A percentile compares a stretch with the other conserved stretches of the same genome.
phyloP scores from a whole-genome alignment of 106 monocot genomes.

The Acorus gramineus region DNA sequence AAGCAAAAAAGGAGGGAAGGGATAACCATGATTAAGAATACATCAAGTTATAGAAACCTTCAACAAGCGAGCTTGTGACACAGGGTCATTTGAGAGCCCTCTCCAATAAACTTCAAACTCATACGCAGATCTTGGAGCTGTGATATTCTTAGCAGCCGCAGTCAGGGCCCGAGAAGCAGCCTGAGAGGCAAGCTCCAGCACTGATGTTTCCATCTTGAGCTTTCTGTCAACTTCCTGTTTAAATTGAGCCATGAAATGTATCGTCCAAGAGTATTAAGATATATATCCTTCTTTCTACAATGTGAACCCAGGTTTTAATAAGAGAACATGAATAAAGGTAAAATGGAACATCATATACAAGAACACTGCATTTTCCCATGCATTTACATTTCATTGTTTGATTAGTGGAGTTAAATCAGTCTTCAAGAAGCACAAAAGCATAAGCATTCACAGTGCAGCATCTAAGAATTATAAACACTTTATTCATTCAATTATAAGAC shows the following conservation, averaged over 20 bases:
- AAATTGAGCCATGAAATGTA: background rate
- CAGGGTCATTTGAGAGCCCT: conserved; percentile 53
- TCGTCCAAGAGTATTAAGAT: background rate
- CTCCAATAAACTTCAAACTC: conserved; percentile 95
- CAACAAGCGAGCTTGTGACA: conserved; percentile 49
- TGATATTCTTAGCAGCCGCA: conserved; percentile 32
- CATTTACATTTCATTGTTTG: too few relatives aligned
- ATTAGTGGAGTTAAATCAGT: too few relatives aligned
- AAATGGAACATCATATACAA: too few relatives aligned
- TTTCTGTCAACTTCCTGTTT: conserved; percentile 26
- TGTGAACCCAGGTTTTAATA: too few relatives aligned
- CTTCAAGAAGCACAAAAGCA: too few relatives aligned
- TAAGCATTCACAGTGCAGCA: too few relatives aligned
- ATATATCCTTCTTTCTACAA: background rate
- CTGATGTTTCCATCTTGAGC: conserved; percentile 18
- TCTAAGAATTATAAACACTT: too few relatives aligned
- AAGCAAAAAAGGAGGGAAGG: conserved; percentile 1
- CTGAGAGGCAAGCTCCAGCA: conserved; percentile 74
- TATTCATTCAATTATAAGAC: too few relatives aligned
- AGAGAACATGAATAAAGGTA: too few relatives aligned
- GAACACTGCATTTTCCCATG: too few relatives aligned
- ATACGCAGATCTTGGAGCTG: conserved; percentile 74
- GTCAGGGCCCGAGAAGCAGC: conserved; percentile 58
- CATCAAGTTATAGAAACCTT: conserved; percentile 34
- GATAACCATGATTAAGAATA: background rate